phyloP scores from a whole-genome alignment of 2,329 filamentous ascomycete species.

The Calonectria ilicicola region DNA sequence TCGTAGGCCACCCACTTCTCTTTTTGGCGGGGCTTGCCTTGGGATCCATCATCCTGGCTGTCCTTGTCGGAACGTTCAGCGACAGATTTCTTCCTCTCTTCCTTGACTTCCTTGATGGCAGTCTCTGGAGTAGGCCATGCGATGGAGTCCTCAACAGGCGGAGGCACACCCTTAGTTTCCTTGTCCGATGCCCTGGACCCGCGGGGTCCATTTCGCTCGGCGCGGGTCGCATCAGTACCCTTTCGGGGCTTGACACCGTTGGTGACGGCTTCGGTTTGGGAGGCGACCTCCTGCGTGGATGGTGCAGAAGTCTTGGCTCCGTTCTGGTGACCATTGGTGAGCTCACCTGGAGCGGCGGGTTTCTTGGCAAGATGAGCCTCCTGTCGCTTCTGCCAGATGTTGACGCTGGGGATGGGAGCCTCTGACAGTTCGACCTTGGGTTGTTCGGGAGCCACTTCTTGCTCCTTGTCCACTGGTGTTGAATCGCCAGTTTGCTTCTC shows the following conservation, averaged over 20 bases:
- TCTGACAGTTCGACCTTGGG: constrained; percentile 78
- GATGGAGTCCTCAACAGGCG: constrained; percentile 79
- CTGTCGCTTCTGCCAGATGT: constrained; percentile 86
- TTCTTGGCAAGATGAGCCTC: constrained; percentile 73
- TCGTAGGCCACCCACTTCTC: constrained; percentile 87
- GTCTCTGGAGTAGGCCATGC: constrained; percentile 94
- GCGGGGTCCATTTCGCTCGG: constrained; percentile 58
- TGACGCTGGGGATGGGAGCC: constrained; percentile 85
- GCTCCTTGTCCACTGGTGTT: constrained; percentile 68
- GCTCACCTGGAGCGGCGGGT: constrained; percentile 51
- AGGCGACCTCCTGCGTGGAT: constrained; percentile 36
- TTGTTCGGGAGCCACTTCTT: constrained; percentile 55
- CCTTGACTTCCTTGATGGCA: constrained; percentile 77
- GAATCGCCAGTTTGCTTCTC: constrained; percentile 61
- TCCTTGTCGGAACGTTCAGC: constrained; percentile 75
- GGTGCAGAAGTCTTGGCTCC: constrained; percentile 58
- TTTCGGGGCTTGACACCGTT: constrained; percentile 58
- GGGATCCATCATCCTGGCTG: constrained; percentile 61
- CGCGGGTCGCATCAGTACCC: constrained; percentile 53
- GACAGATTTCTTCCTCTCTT: constrained; percentile 74
- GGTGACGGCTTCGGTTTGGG: constrained; percentile 42
- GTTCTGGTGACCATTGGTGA: constrained; percentile 46
- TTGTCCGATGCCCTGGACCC: constrained; percentile 60
- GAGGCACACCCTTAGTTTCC: constrained; percentile 57
- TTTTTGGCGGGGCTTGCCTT: constrained; percentile 71